Base-by-base conservation (phyloP, 148 eudicot genomes). In the Rheum nobile region DNA sequence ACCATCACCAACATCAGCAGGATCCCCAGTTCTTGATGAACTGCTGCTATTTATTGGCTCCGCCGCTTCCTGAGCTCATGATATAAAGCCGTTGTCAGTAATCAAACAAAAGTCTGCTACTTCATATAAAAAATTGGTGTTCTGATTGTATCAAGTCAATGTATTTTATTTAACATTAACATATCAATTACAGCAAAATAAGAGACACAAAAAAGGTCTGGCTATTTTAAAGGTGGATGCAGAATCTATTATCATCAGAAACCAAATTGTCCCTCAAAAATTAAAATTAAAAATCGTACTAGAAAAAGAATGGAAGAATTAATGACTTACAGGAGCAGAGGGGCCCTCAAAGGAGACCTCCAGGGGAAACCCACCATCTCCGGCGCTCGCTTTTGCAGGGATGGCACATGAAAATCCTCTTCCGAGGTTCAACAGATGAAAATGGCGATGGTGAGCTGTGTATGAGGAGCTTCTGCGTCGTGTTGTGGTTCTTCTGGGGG, bases 41-140 rank as follows among this genome's bases (percentile, higher is more conserved):
- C 76, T 76, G 77, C 55, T 75, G 65, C 37, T 65, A 17, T 6
- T 57, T 75, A 72, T 54, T 43, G 82, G 71, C 73, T 82, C 88
- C 69, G 71, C 88, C 69, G 71, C 55, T 42, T 81, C 90, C 98
- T 90, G 76, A 76, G 63, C 74, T 59, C 42, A 26, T 59, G 76
- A 75, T 65, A 65, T 32, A 31, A 16, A 65, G 17, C 39, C 32
- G 41, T 29, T 65, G 21, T 65, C 70, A 65, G 70, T 11, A 10
- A 16, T 32, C 70, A 32, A 65, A 34, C 57, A 65, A 11, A 24
- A 61, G 67, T 13, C 34, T 29, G 10, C 19, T 59, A 24, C 35
- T 54, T 54, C 29, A 54, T 22, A 54, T 54, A 22, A 8, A 54
- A 22, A 10, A 10, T 13, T 29, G n/a, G 19, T 61, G 35, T 12